phyloP scores from a whole-genome alignment of 768 basidiomycete genomes.

The Tubosaeta sp. region DNA sequence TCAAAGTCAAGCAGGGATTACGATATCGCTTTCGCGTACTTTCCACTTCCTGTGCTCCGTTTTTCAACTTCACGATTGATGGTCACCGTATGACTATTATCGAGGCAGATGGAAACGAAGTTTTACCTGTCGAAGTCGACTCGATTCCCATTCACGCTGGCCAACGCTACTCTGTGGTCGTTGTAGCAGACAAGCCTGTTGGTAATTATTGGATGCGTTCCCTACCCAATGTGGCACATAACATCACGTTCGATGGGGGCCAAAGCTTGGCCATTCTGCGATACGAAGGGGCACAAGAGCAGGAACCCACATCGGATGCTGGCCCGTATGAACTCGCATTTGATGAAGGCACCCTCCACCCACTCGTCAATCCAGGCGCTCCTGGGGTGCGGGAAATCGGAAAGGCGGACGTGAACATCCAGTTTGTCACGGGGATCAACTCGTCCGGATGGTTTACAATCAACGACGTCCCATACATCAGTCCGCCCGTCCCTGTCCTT shows the following conservation, averaged over 20 bases:
- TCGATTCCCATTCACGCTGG: neutral
- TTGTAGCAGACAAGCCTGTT: neutral
- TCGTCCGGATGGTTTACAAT: conserved; percentile 5
- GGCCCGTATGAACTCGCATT: neutral
- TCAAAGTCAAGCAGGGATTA: neutral
- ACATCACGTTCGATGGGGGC: neutral
- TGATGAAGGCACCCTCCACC: conserved; percentile 36
- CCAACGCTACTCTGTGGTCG: neutral
- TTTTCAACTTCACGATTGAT: neutral
- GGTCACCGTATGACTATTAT: neutral
- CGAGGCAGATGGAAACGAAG: neutral
- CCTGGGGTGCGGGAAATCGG: conserved; percentile 34
- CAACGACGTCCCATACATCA: conserved; percentile 29
- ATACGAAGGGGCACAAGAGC: conserved; percentile 38
- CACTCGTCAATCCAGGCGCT: conserved; percentile 24
- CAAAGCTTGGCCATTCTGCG: conserved; percentile 40
- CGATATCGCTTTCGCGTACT: neutral
- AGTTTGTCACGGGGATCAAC: conserved; percentile 8
- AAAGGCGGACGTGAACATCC: conserved; percentile 36
- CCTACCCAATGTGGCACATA: neutral
- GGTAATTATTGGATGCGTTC: neutral
- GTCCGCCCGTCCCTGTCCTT: conserved; percentile 45
- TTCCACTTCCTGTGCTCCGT: neutral
- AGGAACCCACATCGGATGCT: conserved; percentile 13
- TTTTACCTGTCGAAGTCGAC: neutral